These are phyloP conservation scores for Mycena filopes DNA, from an alignment of 768 basidiomycete species.

Conservation along the genomic window DNA sequence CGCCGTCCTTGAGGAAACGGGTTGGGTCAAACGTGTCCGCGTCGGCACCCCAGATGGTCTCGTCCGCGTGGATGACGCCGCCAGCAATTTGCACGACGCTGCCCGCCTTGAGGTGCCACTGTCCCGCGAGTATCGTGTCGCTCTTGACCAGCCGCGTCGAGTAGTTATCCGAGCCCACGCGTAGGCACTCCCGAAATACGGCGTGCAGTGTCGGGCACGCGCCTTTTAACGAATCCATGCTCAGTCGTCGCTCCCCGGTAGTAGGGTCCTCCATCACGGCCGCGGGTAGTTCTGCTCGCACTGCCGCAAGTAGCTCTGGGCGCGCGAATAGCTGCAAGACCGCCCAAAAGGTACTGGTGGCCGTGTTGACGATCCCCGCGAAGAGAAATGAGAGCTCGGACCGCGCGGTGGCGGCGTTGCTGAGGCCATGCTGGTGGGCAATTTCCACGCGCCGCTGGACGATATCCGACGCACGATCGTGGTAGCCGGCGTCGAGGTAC, in stretches of 20 bases:
- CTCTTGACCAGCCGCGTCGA: conserved; percentile 26
- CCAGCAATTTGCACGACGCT: conserved; percentile 30
- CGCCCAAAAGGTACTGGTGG: conserved; percentile 28
- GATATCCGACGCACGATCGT: conserved; percentile 20
- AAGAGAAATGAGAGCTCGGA: conserved; percentile 32
- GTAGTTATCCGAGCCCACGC: conserved; percentile 29
- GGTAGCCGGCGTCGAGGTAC: conserved; percentile 21
- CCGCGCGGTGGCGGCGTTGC: conserved; percentile 16
- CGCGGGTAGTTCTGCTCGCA: conserved; percentile 17
- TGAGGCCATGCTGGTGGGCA: conserved; percentile 27
- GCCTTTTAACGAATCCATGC: conserved; percentile 20
- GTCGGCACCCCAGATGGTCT: conserved; percentile 25
- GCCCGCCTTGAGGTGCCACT: conserved; percentile 18
- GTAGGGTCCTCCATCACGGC: conserved; percentile 9
- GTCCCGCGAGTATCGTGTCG: conserved; percentile 19
- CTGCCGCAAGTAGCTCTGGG: conserved; percentile 20
- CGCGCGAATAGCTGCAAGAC: conserved; percentile 23
- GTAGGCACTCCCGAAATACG: conserved; percentile 30
- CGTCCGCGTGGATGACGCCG: conserved; percentile 29
- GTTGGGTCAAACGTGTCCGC: conserved; percentile 20
- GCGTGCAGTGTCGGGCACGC: conserved; percentile 25
- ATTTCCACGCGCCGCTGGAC: conserved; percentile 25
- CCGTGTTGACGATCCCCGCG: conserved; percentile 30
- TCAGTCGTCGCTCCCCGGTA: neutral
- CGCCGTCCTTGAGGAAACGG: conserved; percentile 23